A percentile compares a stretch with the other conserved stretches of the same genome.
phyloP scores from a whole-genome alignment of 495 filamentous ascomycete genomes.

The Rusavskia elegans region DNA sequence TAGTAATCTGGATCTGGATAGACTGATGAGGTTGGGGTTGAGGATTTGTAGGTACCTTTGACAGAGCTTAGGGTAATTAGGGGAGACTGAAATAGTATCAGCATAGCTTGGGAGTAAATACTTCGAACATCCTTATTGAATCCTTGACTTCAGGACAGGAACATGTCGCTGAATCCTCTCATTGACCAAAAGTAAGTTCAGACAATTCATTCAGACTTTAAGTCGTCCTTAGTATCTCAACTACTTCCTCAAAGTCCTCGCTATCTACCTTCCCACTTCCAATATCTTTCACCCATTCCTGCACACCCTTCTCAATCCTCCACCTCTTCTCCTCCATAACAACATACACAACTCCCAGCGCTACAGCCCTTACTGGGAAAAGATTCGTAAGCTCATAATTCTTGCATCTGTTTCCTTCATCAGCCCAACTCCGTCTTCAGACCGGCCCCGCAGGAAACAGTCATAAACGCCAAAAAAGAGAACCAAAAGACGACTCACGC shows the following conservation, averaged over 20 bases:
- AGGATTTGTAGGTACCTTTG: no score
- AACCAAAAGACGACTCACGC: constrained; percentile 11
- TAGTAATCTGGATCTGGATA: no score
- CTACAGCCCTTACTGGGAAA: constrained; percentile 23
- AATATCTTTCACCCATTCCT: constrained; percentile 18
- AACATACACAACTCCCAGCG: constrained; percentile 20
- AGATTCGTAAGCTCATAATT: constrained; percentile 20
- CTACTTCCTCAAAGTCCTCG: constrained; percentile 24
- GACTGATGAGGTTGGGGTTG: no score
- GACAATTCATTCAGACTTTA: not conserved
- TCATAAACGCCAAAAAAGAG: no score
- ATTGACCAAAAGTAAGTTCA: not conserved
- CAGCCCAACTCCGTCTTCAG: not conserved
- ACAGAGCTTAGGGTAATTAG: no score
- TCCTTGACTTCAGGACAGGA: no score
- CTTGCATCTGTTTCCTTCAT: constrained; percentile 9
- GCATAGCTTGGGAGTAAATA: no score
- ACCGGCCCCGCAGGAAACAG: not conserved
- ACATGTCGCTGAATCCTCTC: no score
- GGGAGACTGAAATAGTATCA: no score
- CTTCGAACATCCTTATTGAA: no score
- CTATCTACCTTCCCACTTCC: constrained; percentile 21
- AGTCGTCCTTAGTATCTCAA: constrained; percentile 9
- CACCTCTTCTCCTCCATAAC: constrained; percentile 15
- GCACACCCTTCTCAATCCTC: not conserved